Base-by-base conservation (phyloP, 2,329 filamentous ascomycete species). In the Cladorrhinum sp. region DNA sequence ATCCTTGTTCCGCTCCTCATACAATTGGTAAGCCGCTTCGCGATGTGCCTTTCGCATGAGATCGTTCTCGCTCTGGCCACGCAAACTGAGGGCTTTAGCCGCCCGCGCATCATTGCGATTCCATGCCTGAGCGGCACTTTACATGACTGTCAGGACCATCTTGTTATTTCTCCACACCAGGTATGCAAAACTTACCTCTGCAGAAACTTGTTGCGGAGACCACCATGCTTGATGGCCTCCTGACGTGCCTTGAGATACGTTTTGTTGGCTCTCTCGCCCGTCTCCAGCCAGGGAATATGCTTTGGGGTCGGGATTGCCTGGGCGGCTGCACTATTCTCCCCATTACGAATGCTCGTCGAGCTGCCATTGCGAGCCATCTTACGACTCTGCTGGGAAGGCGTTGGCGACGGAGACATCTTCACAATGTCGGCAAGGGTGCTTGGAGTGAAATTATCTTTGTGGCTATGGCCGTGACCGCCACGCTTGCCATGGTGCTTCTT, bases 11-110 rank as follows among this genome's bases (percentile, higher is more conserved):
- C 93, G 91, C 72, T 96, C 90, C 74, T 97, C 93, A 72, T 98
- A 99, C 27, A 99, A 82, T 69, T 95, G 89, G 36, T 88, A 86
- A 22, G 95, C 95, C 9, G 95, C 95, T 76, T 98, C 93, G 51
- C 95, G 89, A 72, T 99, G 95, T 50, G 93, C 93, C 78, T 96
- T 96, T 65, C 93, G 87, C 95, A 99, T 99, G 38, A 96, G 83
- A 67, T 96, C 92, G 70, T 99, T 98, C 77, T 99, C 95, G 68
- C 91, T 95, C 76, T 98, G 95, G 12, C 95, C 95, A 27, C 95
- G 89, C 50, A 98, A 85, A 69, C 92, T 96, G 54, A 98, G 84
- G 29, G 93, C 93, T 78, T 98, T 98, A 62, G 95, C 95, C 18
- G 95, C 93, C 64, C 95, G 88, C 45, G 95, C 93, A 74, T 99